phyloP scores from a whole-genome alignment of 2,329 filamentous ascomycete species.

The Aspergillus niger region DNA sequence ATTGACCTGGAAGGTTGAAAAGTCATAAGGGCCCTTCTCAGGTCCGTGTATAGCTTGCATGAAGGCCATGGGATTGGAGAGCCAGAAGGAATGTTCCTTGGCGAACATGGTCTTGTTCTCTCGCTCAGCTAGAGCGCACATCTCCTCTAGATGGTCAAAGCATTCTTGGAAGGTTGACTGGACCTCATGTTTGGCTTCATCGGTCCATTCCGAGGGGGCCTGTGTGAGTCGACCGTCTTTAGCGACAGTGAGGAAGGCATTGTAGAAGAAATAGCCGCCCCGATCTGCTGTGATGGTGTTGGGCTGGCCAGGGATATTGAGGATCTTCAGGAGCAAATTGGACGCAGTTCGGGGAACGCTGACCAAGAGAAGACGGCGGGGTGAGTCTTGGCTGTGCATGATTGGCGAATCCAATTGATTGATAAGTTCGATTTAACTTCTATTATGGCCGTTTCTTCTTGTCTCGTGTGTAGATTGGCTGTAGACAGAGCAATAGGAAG shows the following conservation, averaged over 20 bases:
- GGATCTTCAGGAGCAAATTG: conserved; percentile 34
- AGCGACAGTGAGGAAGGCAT: conserved; percentile 12
- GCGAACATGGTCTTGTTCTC: conserved; percentile 34
- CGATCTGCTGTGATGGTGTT: conserved; percentile 20
- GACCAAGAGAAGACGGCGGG: conserved; percentile 25
- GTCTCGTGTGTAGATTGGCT: not conserved
- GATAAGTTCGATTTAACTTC: not conserved
- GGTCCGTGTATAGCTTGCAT: conserved; percentile 15
- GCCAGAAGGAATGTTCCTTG: conserved; percentile 41
- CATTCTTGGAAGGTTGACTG: conserved; percentile 28
- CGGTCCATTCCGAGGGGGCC: conserved; percentile 29
- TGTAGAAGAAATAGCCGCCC: conserved; percentile 35
- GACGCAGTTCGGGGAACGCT: conserved; percentile 36
- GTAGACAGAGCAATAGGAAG: not conserved
- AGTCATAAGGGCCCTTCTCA: conserved; percentile 8
- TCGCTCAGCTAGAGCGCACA: conserved; percentile 22
- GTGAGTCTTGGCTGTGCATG: not conserved
- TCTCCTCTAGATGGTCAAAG: conserved; percentile 30
- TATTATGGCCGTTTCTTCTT: not conserved
- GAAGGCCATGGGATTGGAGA: conserved; percentile 27
- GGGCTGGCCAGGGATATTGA: conserved; percentile 34
- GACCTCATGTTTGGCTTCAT: conserved; percentile 27
- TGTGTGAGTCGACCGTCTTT: conserved; percentile 21
- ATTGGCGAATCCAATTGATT: not conserved
- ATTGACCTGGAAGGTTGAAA: conserved; percentile 19